Evolutionary conservation across 805 yeast genomes (phyloP).

Genomic region (Candida rishiriensis): DNA sequence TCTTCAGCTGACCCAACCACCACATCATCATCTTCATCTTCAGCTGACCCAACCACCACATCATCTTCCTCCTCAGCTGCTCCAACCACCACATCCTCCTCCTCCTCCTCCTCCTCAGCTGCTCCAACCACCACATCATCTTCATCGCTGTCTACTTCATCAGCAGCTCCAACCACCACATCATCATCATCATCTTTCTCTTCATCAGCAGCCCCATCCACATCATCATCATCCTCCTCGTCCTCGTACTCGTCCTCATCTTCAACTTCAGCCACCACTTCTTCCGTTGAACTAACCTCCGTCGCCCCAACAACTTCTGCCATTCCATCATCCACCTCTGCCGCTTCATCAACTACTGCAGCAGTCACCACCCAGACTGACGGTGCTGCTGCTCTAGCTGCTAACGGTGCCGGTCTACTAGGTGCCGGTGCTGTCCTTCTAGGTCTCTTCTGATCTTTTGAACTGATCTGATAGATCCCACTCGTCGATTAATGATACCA

Average conservation of each 20-base stretch:
- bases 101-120: conserved; percentile 31
- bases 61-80: conserved; percentile 24
- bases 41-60: conserved; percentile 12
- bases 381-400: conserved; percentile 20
- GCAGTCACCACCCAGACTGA: conserved; percentile 24
- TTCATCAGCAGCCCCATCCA: conserved; percentile 5
- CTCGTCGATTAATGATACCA: too few relatives aligned
- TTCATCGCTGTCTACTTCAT: conserved; percentile 23
- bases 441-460: conserved; percentile 10
- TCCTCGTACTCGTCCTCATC: conserved; percentile 6
- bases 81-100: conserved; percentile 27
- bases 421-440: conserved; percentile 22
- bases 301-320: conserved; percentile 25
- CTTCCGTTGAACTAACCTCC: conserved; percentile 22
- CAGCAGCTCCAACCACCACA: conserved; percentile 22
- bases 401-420: conserved; percentile 24
- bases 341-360: conserved; percentile 21
- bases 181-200: conserved; percentile 27
- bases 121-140: conserved; percentile 28
- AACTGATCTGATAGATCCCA: background rate
- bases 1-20: conserved; percentile 21
- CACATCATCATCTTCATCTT: conserved; percentile 25
- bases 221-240: conserved; percentile 18
- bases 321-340: conserved; percentile 21
- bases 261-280: conserved; percentile 12